phyloP scores from a whole-genome alignment of 176 grass and related monocot genomes.

The Phoenix dactylifera region DNA sequence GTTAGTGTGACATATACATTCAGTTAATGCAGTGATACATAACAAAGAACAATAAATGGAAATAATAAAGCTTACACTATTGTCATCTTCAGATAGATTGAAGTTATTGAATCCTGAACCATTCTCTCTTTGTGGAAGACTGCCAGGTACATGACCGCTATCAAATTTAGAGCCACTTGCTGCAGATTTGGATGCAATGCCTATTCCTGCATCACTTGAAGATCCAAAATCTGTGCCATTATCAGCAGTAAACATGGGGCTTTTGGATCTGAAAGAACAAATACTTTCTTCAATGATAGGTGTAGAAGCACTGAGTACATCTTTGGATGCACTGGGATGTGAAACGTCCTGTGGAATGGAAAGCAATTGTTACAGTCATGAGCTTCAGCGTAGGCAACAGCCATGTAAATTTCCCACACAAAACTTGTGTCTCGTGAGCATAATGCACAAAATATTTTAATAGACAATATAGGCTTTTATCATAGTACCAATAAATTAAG shows the following conservation, averaged over 20 bases:
- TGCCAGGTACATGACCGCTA: slow-evolving; percentile 30
- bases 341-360: slow-evolving; percentile 20
- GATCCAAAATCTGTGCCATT: slow-evolving; percentile 40
- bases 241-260: slow-evolving; percentile 36
- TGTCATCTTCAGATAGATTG: slow-evolving; percentile 28
- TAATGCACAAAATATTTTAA: no score
- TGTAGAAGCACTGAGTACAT: slow-evolving; percentile 36
- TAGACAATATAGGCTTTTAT: no score
- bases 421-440: no score
- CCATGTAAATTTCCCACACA: no score
- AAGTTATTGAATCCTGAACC: slow-evolving; percentile 13
- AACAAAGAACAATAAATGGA: not conserved
- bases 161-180: slow-evolving; percentile 34
- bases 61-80: slow-evolving; percentile 46
- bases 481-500: no score
- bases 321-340: slow-evolving; percentile 33
- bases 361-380: no score
- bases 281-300: slow-evolving; percentile 78
- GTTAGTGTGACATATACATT: no score
- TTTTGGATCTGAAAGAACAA: slow-evolving; percentile 70
- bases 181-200: slow-evolving; percentile 49
- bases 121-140: slow-evolving; percentile 36
- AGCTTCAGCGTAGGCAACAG: no score
- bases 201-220: slow-evolving; percentile 31
- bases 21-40: no score